Conservation (phyloP, 176 grass and related monocot genomes). For the Ensete glaucum region DNA sequence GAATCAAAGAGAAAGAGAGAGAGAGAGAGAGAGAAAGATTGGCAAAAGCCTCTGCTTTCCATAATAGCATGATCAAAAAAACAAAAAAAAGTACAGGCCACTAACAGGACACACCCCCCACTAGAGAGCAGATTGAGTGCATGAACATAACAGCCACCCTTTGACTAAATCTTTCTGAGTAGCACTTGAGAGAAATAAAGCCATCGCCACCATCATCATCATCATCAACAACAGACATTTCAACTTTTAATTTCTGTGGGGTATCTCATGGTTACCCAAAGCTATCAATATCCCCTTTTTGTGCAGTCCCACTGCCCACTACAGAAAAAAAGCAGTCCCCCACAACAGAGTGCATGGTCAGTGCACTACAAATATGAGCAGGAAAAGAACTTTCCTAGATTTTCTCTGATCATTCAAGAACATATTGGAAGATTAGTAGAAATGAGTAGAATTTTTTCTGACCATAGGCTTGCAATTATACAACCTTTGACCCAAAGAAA, state of each 20-base stretch:
- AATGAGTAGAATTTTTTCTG: slow-evolving; percentile 2
- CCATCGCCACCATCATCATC: slow-evolving; percentile 1
- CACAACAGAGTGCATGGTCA: background rate
- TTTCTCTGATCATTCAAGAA: background rate
- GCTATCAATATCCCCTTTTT: background rate
- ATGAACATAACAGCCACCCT: background rate
- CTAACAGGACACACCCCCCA: background rate
- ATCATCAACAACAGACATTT: background rate
- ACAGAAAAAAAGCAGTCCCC: slow-evolving; percentile 2
- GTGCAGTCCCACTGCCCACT: background rate
- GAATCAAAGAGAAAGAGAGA: background rate
- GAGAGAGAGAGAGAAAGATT: background rate
- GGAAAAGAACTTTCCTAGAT: background rate
- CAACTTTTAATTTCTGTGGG: background rate
- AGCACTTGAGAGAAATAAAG: background rate
- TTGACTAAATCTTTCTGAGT: background rate
- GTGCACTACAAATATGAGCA: background rate
- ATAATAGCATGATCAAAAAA: background rate
- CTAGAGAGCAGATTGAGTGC: background rate
- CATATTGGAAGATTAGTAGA: background rate
- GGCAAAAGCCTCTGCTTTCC: background rate
- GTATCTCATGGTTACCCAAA: background rate
- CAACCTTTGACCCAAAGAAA: background rate
- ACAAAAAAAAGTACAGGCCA: background rate
- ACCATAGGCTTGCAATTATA: slow-evolving; percentile 1